Conservation (phyloP, 345 rosid species). For the Schrenkiella parvula region DNA sequence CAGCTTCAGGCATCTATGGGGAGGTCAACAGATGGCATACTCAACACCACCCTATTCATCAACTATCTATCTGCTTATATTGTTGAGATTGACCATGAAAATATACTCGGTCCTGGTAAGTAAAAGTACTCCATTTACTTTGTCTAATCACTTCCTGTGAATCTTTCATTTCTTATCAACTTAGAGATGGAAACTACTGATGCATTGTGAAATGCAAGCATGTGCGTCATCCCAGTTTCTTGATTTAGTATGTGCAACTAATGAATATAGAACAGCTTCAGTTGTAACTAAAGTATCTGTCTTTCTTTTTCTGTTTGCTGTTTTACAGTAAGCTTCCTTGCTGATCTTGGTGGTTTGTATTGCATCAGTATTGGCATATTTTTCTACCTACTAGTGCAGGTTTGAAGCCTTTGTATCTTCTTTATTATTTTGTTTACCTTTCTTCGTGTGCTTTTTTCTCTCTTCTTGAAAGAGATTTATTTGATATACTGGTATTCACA, state of each 20-base stretch:
- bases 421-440: neutral
- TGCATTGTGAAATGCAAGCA: neutral
- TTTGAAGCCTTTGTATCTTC: conserved; percentile 33
- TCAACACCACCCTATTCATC: conserved; percentile 76
- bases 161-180: neutral
- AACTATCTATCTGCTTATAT: conserved; percentile 78
- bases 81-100: conserved; percentile 70
- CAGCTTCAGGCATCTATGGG: conserved; percentile 75
- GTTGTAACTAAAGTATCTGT: neutral
- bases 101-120: conserved; percentile 83
- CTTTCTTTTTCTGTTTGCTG: neutral
- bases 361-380: conserved; percentile 92
- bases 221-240: neutral
- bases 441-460: neutral
- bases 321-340: conserved; percentile 91
- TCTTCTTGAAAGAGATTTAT: neutral
- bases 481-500: neutral
- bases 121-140: conserved; percentile 17
- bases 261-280: conserved; percentile 3
- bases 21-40: conserved; percentile 55
- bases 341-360: conserved; percentile 96
- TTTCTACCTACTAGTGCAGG: conserved; percentile 89
- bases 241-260: conserved; percentile 8
- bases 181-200: neutral
- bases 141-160: neutral